Evolutionary conservation across 768 basidiomycete genomes (phyloP), one percentile per base, ranked within the genome.

Genomic region (Kwoniella shandongensis): DNA sequence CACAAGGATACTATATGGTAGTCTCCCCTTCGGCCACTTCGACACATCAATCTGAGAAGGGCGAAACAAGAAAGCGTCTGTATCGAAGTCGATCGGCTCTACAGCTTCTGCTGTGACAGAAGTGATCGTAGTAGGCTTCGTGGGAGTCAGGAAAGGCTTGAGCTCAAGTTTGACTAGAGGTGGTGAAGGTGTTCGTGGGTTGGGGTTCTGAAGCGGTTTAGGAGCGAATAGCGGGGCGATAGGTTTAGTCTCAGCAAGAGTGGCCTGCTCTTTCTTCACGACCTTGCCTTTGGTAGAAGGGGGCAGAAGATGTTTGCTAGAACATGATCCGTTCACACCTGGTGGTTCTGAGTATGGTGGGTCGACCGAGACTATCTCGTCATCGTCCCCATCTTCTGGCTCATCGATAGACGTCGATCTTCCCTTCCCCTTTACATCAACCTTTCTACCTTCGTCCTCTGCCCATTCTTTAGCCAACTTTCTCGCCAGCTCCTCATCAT

Each of bases 361-460:
- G 12, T 57, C 56, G 10, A 65, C 32, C 1, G 50, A n/a, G 13
- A 62, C 57, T 1, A 59, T 39, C 13, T 62, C 69, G 35, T 75
- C 77, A 6, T 68, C 52, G 8, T n/a, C n/a, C n/a, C 68, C 74
- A 3, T 59, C 51, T 7, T 52, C 58, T 8, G 46, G 50, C 36
- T 61, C 52, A 23, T 52, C 48, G 23, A 51, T 42, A 10, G 49
- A 18, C 27, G 39, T 32, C 40, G 42, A 49, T 32, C 48, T 56
- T 29, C 55, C 67, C 47, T 64, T 67, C 12, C 85, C 86, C n/a
- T 84, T 85, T 12, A 51, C 55, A 20, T 57, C 63, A 4, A 62
- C 65, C 18, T 65, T 61, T 8, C 52, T n/a, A n/a, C n/a, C n/a
- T n/a, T n/a, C n/a, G n/a, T n/a, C n/a, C n/a, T n/a, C 41, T 1